These are phyloP conservation scores for Tetrahymena thermophila DNA, from an alignment of 73 alveolate species.

Conservation along the genomic window DNA sequence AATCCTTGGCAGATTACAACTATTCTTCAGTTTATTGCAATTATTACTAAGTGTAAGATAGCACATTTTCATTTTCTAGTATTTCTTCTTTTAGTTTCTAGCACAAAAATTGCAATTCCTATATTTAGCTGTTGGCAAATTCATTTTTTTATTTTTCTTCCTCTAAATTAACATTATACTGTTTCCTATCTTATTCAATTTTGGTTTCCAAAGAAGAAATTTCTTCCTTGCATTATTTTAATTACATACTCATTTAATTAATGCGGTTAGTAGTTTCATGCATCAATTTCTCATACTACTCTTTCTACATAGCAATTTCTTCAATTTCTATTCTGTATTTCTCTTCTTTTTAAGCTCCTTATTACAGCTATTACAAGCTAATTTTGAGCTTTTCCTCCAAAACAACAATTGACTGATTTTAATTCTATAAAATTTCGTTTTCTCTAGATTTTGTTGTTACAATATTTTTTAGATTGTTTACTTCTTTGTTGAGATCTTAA, in stretches of 20 bases:
- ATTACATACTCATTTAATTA: background rate
- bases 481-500: background rate
- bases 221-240: too few species aligned
- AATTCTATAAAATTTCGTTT: background rate
- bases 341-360: background rate
- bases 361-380: too few species aligned
- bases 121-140: background rate
- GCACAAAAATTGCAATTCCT: background rate
- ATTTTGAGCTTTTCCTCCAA: background rate
- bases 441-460: background rate
- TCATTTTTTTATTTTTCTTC: background rate
- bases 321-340: background rate
- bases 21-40: background rate
- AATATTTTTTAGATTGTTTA: background rate
- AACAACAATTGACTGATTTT: too few species aligned
- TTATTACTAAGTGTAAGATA: background rate
- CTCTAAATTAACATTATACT: background rate
- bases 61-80: background rate
- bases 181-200: background rate
- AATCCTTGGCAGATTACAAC: background rate
- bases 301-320: too few species aligned
- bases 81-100: background rate
- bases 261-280: too few species aligned
- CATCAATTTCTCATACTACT: too few species aligned
- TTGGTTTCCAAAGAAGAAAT: background rate